A percentile compares a stretch with the other conserved stretches of the same genome.
Evolutionary conservation across 2,329 filamentous ascomycete species (phyloP).

Genomic region (Aspergillus clavatus): DNA sequence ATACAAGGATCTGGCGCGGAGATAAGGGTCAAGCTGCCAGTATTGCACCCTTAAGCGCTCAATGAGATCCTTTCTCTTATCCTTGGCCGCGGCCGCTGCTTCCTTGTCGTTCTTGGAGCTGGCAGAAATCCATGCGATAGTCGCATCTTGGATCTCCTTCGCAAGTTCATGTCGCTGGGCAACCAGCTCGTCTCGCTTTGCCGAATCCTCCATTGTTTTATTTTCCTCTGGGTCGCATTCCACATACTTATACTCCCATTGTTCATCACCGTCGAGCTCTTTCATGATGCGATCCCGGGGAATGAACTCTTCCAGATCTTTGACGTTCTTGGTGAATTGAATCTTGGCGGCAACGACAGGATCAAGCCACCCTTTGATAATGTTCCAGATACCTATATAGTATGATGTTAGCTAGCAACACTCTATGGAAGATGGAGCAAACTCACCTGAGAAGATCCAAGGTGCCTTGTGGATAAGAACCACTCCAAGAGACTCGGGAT

Average conservation of each 20-base stretch:
- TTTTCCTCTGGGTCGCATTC: conserved; percentile 77
- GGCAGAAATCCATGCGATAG: conserved; percentile 67
- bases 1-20: conserved; percentile 77
- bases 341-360: conserved; percentile 93
- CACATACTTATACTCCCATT: conserved; percentile 76
- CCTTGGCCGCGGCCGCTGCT: conserved; percentile 49
- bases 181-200: conserved; percentile 59
- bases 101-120: conserved; percentile 41
- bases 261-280: conserved; percentile 79
- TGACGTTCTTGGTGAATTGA: conserved; percentile 78
- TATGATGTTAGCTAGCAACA: not conserved
- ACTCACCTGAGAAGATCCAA: conserved; percentile 86
- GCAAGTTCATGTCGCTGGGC: conserved; percentile 61
- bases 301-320: conserved; percentile 76
- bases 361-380: conserved; percentile 94
- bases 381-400: conserved; percentile 76
- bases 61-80: conserved; percentile 58
- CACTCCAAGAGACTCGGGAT: conserved; percentile 83
- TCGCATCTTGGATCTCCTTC: conserved; percentile 67
- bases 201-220: conserved; percentile 62
- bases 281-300: conserved; percentile 65
- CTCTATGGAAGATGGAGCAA: not conserved
- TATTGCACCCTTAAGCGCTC: conserved; percentile 67
- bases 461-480: conserved; percentile 94
- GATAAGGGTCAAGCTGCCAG: conserved; percentile 83